Percentiles rank a stretch among this genome's conserved stretches.
Conservation (phyloP, 2,329 filamentous ascomycete species). For the Diaporthe citri region DNA sequence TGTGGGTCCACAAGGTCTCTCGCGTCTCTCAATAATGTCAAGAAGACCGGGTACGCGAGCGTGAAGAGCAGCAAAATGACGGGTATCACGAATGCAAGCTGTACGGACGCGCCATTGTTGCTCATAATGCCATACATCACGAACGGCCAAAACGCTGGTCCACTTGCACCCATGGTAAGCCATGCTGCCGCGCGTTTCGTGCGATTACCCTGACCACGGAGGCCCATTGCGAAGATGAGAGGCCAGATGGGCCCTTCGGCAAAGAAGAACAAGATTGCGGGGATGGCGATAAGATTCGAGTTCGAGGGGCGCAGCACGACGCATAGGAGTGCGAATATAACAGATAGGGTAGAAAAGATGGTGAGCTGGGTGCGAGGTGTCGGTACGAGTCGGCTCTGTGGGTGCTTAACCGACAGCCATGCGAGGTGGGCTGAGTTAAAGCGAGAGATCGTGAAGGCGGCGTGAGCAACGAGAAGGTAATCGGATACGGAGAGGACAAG, state of each 20-base stretch:
- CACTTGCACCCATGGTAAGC: slow-evolving; percentile 81
- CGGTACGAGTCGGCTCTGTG: slow-evolving; percentile 61
- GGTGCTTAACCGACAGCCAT: slow-evolving; percentile 62
- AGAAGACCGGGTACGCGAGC: slow-evolving; percentile 62
- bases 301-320: slow-evolving; percentile 59
- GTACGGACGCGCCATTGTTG: slow-evolving; percentile 57
- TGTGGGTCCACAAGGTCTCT: slow-evolving; percentile 53
- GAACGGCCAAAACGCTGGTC: slow-evolving; percentile 81
- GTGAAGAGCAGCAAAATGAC: slow-evolving; percentile 63
- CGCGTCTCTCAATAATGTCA: slow-evolving; percentile 61
- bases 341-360: slow-evolving; percentile 70
- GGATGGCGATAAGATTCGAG: slow-evolving; percentile 66
- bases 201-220: slow-evolving; percentile 83
- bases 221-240: slow-evolving; percentile 82
- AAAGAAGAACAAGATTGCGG: slow-evolving; percentile 79
- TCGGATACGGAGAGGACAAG: slow-evolving; percentile 70
- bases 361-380: slow-evolving; percentile 78
- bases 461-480: slow-evolving; percentile 79
- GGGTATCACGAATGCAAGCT: slow-evolving; percentile 74
- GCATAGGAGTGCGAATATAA: slow-evolving; percentile 66
- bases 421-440: slow-evolving; percentile 77
- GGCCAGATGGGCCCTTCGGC: slow-evolving; percentile 88
- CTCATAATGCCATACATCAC: slow-evolving; percentile 76
- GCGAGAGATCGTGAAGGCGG: slow-evolving; percentile 79
- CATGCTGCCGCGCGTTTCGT: slow-evolving; percentile 84